A percentile compares a stretch with the other conserved stretches of the same genome.
Conservation (phyloP, 257 asterid genomes). For the Agastache rugosa region DNA sequence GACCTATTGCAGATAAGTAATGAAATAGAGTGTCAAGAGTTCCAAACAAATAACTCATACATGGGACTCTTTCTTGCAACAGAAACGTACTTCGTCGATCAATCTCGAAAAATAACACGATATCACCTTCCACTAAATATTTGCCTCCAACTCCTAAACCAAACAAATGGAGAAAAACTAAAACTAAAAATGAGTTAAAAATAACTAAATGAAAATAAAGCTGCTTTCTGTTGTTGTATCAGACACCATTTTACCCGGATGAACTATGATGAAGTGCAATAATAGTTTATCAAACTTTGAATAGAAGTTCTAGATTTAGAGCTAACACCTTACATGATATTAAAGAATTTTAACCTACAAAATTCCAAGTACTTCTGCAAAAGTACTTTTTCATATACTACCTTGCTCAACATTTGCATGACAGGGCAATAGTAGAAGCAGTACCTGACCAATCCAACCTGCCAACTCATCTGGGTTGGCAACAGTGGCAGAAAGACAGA, state of each 20-base stretch:
- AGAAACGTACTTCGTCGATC: neutral
- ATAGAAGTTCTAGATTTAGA: slow-evolving; percentile 23
- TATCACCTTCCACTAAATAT: slow-evolving; percentile 17
- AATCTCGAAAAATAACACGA: slow-evolving; percentile 11
- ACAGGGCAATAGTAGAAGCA: slow-evolving; percentile 37
- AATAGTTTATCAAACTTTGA: neutral
- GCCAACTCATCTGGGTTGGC: slow-evolving; percentile 98
- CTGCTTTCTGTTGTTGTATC: neutral
- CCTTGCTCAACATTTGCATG: slow-evolving; percentile 35
- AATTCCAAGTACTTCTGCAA: slow-evolving; percentile 26
- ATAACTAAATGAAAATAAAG: slow-evolving; percentile 6
- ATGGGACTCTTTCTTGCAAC: slow-evolving; percentile 9
- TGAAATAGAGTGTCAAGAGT: slow-evolving; percentile 2
- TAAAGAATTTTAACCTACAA: slow-evolving; percentile 15
- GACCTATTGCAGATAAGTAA: slow-evolving; percentile 26
- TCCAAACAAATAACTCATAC: slow-evolving; percentile 19
- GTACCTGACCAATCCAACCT: slow-evolving; percentile 99
- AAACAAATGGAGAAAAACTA: slow-evolving; percentile 1
- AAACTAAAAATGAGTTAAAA: neutral
- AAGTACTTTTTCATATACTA: neutral
- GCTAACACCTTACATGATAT: slow-evolving; percentile 10
- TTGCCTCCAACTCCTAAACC: neutral
- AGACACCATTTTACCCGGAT: slow-evolving; percentile 26
- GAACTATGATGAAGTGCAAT: neutral
- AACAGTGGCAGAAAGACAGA: slow-evolving; percentile 97